A percentile compares a stretch with the other conserved stretches of the same genome.
Conservation (phyloP, 345 rosid species). For the Adansonia digitata region DNA sequence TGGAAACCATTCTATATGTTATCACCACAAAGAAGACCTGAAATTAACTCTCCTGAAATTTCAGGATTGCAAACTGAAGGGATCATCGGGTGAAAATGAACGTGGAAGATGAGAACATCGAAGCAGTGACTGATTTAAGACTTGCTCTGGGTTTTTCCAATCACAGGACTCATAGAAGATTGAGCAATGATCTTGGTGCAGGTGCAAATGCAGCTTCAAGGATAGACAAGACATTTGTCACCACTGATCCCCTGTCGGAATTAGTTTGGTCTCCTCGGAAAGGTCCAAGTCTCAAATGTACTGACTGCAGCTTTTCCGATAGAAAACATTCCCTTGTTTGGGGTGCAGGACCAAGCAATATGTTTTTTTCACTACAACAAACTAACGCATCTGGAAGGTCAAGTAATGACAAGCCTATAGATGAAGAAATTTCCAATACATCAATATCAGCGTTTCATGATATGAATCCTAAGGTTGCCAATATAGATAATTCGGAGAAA, state of each 20-base stretch:
- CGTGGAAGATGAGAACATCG: conserved; percentile 40
- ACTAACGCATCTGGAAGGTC: conserved; percentile 13
- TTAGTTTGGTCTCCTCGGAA: conserved; percentile 88
- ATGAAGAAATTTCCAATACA: conserved; percentile 12
- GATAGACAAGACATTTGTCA: conserved; percentile 41
- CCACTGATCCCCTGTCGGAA: conserved; percentile 60
- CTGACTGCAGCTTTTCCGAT: conserved; percentile 52
- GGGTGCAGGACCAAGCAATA: conserved; percentile 39
- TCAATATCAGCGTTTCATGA: conserved; percentile 8
- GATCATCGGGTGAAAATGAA: conserved; percentile 41
- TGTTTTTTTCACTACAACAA: conserved; percentile 19
- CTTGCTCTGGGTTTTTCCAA: conserved; percentile 38
- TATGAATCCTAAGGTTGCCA: conserved; percentile 18
- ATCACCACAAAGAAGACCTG: conserved; percentile 8
- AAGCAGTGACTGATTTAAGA: conserved; percentile 36
- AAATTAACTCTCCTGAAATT: conserved; percentile 19
- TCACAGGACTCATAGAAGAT: conserved; percentile 28
- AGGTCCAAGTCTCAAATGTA: conserved; percentile 67
- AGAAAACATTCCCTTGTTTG: conserved; percentile 34
- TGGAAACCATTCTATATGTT: not conserved
- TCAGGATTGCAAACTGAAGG: conserved; percentile 29
- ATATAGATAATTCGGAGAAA: conserved; percentile 17
- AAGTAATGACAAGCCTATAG: conserved; percentile 22
- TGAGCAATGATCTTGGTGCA: conserved; percentile 53
- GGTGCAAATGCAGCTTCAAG: conserved; percentile 84